Evolutionary conservation across 108 stramenopile genomes (phyloP).

Genomic region (Fragilariopsis cylindrus): DNA sequence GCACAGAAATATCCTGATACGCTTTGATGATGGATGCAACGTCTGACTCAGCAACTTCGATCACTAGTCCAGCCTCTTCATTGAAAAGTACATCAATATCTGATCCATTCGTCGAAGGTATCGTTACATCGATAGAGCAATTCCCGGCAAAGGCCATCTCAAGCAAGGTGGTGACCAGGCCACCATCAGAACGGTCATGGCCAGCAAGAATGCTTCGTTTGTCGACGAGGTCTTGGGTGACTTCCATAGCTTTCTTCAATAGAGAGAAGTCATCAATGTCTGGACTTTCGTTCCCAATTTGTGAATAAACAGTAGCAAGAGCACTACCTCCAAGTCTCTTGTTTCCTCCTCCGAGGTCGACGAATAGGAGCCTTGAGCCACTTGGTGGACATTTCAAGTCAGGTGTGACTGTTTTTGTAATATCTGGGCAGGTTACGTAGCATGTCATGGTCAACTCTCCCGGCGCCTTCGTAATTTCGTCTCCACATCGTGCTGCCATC

Average conservation of each 20-base stretch:
- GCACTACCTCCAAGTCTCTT: conserved; percentile 93
- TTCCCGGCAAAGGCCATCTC: conserved; percentile 99
- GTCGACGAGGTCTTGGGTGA: conserved; percentile 90
- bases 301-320: conserved; percentile 92
- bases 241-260: conserved; percentile 87
- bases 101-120: conserved; percentile 67
- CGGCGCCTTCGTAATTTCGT: conserved; percentile 96
- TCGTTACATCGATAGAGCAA: conserved; percentile 86
- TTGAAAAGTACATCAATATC: conserved; percentile 89
- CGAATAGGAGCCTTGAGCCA: conserved; percentile 74
- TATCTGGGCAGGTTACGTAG: conserved; percentile 94
- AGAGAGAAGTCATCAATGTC: conserved; percentile 87
- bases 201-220: conserved; percentile 81
- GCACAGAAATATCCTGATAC: conserved; percentile 71
- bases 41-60: conserved; percentile 77
- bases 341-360: conserved; percentile 87
- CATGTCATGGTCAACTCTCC: conserved; percentile 96
- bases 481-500: conserved; percentile 96
- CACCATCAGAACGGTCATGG: conserved; percentile 97
- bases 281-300: conserved; percentile 91
- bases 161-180: conserved; percentile 83
- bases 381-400: conserved; percentile 88
- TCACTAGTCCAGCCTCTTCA: conserved; percentile 95
- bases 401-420: conserved; percentile 94
- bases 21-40: conserved; percentile 61